Evolutionary conservation across 2,329 filamentous ascomycete genomes (phyloP), one percentile per base, ranked within the genome.

Genomic region (Colletotrichum caudatum): DNA sequence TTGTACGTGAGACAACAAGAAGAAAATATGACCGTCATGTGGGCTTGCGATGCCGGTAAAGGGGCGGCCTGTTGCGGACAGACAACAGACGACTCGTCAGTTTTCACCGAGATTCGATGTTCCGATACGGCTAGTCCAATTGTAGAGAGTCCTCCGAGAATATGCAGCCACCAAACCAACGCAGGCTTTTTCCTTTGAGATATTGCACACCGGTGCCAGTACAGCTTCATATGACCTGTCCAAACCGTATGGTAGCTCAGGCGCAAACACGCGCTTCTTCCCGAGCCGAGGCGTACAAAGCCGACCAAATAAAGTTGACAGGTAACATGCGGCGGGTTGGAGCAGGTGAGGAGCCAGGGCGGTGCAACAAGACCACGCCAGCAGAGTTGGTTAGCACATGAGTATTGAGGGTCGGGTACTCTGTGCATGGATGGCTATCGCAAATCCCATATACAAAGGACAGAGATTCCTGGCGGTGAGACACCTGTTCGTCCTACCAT

Each of bases 301-400:
- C 51, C 58, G 58, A 39, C 51, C 18, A 68, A 71, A 60, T 64
- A 71, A 60, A 64, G 69, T 69, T 69, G 65, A 56, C 54, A 64
- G 56, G 69, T 64, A 60, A 54, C 53, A 46, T 64, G 35, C 20
- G 59, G 29, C 66, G 53, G 59, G 54, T 71, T 69, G 48, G 64
- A 60, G 60, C 65, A 64, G 46, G 23, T 26, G 53, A 64, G 46
- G 57, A 69, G 56, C 69, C 68, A 71, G 65, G 69, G 65, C 69
- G 65, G 69, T 71, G 54, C 68, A 60, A 71, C 59, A 37, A 60
- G 59, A 35, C 53, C 53, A n/a, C 54, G 35, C 48, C 54, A 18
- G 37, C 62, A 54, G 35, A 44, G 23, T 20, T 57, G 61, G 37
- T 51, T 46, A 20, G n/a, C 51, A 58, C 29, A 44, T 51, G 54